Evolutionary conservation across 805 yeast species (phyloP), one percentile per base, ranked within the genome.

Genomic region (Wickerhamiella sergipiensis): DNA sequence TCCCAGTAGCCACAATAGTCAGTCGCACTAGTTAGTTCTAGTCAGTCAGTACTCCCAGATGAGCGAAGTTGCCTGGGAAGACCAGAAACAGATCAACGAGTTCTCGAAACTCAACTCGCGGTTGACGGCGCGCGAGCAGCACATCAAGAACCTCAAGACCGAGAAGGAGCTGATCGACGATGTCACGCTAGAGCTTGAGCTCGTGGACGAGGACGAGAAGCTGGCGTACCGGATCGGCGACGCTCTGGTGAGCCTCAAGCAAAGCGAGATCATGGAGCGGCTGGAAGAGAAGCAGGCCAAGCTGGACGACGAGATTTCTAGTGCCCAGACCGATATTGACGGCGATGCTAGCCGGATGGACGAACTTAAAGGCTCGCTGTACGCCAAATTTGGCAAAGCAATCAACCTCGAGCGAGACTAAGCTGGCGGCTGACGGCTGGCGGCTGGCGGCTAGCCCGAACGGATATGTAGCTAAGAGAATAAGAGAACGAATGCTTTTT

Each of bases 81-180:
- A 90, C 64, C 98, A 90, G 69, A 81, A 84, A 63, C 78, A 78
- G 62, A 90, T 90, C 70, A 92, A 90, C 67, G 79, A 79, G 64
- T 90, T 92, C 63, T 85, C 95, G 15, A 83, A 88, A 45, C 72
- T 88, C 55, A 85, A 88, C 53, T 72, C 80, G 56, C 79, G 81
- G 53, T 80, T 82, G 57, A 87, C 85, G 56, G 72, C 73, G 18
- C 64, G 80, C 13, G 70, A 74, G 31, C 74, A 67, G 18, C 73
- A 73, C 47, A 69, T 84, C 36, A 67, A 70, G 19, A 67, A 68
- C 50, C 70, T 73, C 54, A 71, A 74, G 57, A 76, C 78, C 53
- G 95, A 87, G 59, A 85, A 87, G 58, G 97, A 88, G 61, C 86
- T 85, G 60, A 69, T 90, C 29, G 95, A 87, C 58, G 97, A 90